phyloP scores from a whole-genome alignment of 306 rosid genomes.

The Trichosanthes truncata region DNA sequence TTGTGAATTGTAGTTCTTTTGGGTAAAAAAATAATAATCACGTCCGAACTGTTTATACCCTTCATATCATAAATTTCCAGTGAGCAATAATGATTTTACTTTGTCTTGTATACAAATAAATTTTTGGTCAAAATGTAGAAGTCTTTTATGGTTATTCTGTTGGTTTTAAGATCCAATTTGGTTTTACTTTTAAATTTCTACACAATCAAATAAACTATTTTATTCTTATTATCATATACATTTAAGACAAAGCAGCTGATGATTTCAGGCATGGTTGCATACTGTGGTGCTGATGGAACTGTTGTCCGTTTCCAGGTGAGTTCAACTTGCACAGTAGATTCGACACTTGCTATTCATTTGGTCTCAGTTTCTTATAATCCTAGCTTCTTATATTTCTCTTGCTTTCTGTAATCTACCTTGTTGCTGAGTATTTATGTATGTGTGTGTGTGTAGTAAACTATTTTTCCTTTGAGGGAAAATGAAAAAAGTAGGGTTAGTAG shows the following conservation, averaged over 20 bases:
- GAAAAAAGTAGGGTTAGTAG: neutral
- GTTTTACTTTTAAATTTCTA: neutral
- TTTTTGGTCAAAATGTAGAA: neutral
- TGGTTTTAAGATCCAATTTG: neutral
- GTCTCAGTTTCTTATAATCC: neutral
- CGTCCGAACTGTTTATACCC: neutral
- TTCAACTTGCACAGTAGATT: slow-evolving; percentile 8
- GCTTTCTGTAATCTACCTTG: neutral
- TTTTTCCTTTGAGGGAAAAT: neutral
- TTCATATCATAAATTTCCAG: neutral
- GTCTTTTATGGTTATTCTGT: neutral
- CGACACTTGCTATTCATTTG: neutral
- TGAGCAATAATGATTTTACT: neutral
- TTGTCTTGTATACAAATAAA: neutral
- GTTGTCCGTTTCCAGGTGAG: slow-evolving; percentile 70
- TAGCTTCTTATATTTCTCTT: neutral
- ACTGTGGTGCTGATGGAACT: slow-evolving; percentile 71
- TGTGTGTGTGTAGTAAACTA: neutral
- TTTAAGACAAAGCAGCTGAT: neutral
- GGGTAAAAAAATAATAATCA: neutral
- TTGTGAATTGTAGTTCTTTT: neutral
- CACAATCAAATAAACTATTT: slow-evolving; percentile 3
- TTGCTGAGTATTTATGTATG: neutral
- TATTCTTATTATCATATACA: neutral
- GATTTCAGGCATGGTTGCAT: slow-evolving; percentile 79